Evolutionary conservation across 2,329 filamentous ascomycete genomes (phyloP), one percentile per base, ranked within the genome.

Genomic region (Cladosporium cucumerinum): DNA sequence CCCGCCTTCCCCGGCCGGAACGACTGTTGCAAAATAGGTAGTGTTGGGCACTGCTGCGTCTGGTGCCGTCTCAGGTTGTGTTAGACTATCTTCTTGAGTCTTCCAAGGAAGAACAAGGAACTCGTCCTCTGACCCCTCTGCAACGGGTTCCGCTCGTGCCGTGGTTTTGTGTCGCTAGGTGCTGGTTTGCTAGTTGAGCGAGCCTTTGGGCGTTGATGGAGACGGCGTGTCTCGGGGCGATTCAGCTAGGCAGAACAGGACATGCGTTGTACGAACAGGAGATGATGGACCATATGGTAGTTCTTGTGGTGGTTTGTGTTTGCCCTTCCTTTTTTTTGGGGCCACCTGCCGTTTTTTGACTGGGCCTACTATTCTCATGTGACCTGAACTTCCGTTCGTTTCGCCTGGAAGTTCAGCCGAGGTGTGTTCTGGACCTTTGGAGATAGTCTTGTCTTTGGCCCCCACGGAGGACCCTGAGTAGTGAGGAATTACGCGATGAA

Each of bases 1-100:
- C 39, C 39, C 57, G 57, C 39, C 16, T 61, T 34, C 58, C 58
- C 58, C 58, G 58, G 58, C 58, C 28, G 58, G 43, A 26, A 51
- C 39, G 7, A 46, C 39, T 46, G n/a, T 46, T 46, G 39, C 39
- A 23, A 21, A 46, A 10, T 46, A 46, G 2, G 39, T 46, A 46
- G 39, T 25, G 49, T 61, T 61, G 58, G 58, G 58, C 46, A 61
- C 6, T 30, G 28, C 28, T 61, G 58, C 58, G n/a, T 46, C n/a
- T 21, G 39, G 39, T 46, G 39, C 39, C 39, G 39, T 46, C 39
- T 46, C 39, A 46, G n/a, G n/a, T 23, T 46, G 8, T 11, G 23
- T 39, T 46, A 43, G 16, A 43, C 36, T 43, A 43, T 18, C 14
- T 39, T 18, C 34, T 34, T 34, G 32, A 34, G 32, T 34, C 32